These are phyloP conservation scores for Talaromyces pinophilus DNA, from an alignment of 2,329 filamentous ascomycete genomes.

Conservation along the genomic window DNA sequence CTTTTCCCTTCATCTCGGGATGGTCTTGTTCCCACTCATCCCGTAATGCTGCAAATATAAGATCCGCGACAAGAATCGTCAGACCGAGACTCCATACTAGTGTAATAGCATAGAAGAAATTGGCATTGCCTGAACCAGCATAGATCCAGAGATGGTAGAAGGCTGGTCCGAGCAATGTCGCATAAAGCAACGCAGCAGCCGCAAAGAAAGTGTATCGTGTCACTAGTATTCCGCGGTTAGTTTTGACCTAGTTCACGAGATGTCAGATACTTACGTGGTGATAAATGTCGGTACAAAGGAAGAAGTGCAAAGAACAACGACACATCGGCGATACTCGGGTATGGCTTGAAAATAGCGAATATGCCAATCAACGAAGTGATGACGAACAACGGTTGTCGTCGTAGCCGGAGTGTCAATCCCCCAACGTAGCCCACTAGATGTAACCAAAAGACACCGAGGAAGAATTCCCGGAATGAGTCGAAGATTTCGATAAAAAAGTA, in stretches of 20 bases:
- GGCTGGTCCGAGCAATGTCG: slow-evolving; percentile 83
- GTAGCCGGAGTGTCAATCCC: slow-evolving; percentile 78
- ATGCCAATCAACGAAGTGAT: slow-evolving; percentile 82
- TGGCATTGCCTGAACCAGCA: slow-evolving; percentile 94
- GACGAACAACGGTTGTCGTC: slow-evolving; percentile 82
- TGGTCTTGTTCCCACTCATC: slow-evolving; percentile 94
- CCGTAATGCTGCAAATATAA: slow-evolving; percentile 81
- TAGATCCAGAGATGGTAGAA: slow-evolving; percentile 99
- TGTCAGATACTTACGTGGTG: slow-evolving; percentile 63
- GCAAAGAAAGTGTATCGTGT: slow-evolving; percentile 93
- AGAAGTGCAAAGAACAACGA: slow-evolving; percentile 81
- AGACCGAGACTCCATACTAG: slow-evolving; percentile 95
- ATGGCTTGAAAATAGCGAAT: slow-evolving; percentile 94
- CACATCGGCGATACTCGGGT: slow-evolving; percentile 88
- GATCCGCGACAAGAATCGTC: slow-evolving; percentile 81
- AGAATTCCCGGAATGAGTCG: slow-evolving; percentile 95
- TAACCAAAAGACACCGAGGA: slow-evolving; percentile 96
- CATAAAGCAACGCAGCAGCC: slow-evolving; percentile 79
- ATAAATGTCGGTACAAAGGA: slow-evolving; percentile 85
- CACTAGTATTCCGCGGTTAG: slow-evolving; percentile 50
- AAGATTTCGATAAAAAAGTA: slow-evolving; percentile 99
- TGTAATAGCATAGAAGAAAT: slow-evolving; percentile 99
- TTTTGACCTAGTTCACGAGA: background rate
- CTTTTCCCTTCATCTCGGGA: slow-evolving; percentile 85
- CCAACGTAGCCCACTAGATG: slow-evolving; percentile 89